Base-by-base conservation (phyloP, 2,329 filamentous ascomycete genomes). In the Dryadomyces quercus-mongolicae region DNA sequence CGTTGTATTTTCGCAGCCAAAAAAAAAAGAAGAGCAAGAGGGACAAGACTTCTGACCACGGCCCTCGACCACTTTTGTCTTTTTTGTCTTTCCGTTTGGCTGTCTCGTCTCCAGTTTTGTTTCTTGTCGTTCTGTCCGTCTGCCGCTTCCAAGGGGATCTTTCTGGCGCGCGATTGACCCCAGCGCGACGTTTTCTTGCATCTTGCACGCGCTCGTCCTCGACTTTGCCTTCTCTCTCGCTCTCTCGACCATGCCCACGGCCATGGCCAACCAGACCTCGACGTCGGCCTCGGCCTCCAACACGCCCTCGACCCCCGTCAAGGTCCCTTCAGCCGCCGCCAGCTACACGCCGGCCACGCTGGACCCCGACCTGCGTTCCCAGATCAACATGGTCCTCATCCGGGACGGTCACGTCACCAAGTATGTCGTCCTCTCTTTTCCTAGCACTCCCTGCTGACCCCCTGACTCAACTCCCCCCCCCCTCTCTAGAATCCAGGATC, bases 331-430 rank as follows among this genome's bases (percentile, higher is more conserved):
- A 7, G 75, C 77, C 36, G 78, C 78, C n/a, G 72, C 79, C 3
- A 76, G 72, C 60, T 81, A 84, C 66, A 78, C 79, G 16, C 70
- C 77, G 51, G 78, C 78, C 6, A 84, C 78, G 9, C 73, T 80
- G 55, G 81, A 85, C 60, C 72, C 76, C 7, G 81, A 84, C 55
- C 67, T 84, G 55, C 72, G 81, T 21, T 83, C 80, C 2, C 74
- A 82, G 60, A 80, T 85, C 62, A 84, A 85, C 63, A 71, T 72
- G 10, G 62, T 78, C 13, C 68, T 85, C 22, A 69, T 84, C 38
- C 71, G 72, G 44, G 79, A 81, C 48, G 81, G 81, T 3, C 76
- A 83, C 58, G 74, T 83, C 22, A 66, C 72, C 49, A 81, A 77
- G 81, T 84, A 70, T 52, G 69, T 45, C 46, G 50, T 51, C 58